Percentiles rank a stretch among this genome's conserved stretches.
phyloP scores from a whole-genome alignment of 2,329 filamentous ascomycete genomes.

The Sarocladium strictum region DNA sequence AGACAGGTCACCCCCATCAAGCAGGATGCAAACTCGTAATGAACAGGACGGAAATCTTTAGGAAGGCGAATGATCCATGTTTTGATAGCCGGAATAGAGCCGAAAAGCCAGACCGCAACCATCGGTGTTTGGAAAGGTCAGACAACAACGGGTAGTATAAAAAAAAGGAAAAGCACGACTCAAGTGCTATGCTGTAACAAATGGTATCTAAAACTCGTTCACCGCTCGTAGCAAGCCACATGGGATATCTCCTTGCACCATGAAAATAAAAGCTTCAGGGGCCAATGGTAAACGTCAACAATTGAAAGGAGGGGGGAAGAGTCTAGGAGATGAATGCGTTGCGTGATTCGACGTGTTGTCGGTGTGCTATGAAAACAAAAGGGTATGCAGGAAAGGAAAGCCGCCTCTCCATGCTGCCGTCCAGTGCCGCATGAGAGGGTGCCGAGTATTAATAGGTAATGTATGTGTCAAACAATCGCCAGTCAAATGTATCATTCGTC shows the following conservation, averaged over 20 bases:
- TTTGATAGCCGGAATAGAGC: too few species aligned
- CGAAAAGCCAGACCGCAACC: background rate
- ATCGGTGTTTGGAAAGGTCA: background rate
- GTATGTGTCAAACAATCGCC: background rate
- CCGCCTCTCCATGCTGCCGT: background rate
- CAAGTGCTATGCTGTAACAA: slow-evolving; percentile 2
- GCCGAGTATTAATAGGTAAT: background rate
- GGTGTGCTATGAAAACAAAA: background rate
- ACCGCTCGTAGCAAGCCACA: background rate
- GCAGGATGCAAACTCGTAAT: too few species aligned
- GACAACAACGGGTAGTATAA: background rate
- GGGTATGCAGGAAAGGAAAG: background rate
- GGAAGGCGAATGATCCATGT: too few species aligned
- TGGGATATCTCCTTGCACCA: background rate
- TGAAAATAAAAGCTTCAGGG: background rate
- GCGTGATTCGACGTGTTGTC: background rate
- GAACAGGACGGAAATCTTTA: too few species aligned
- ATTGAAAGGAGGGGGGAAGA: background rate
- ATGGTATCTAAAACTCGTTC: slow-evolving; percentile 4
- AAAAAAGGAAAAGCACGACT: background rate
- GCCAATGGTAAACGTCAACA: background rate
- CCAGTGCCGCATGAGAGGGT: background rate
- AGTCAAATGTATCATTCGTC: background rate
- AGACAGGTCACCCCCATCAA: too few species aligned
- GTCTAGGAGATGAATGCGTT: background rate